These are phyloP conservation scores for Sclerotinia nivalis DNA, from an alignment of 2,329 filamentous ascomycete genomes.

Conservation along the genomic window DNA sequence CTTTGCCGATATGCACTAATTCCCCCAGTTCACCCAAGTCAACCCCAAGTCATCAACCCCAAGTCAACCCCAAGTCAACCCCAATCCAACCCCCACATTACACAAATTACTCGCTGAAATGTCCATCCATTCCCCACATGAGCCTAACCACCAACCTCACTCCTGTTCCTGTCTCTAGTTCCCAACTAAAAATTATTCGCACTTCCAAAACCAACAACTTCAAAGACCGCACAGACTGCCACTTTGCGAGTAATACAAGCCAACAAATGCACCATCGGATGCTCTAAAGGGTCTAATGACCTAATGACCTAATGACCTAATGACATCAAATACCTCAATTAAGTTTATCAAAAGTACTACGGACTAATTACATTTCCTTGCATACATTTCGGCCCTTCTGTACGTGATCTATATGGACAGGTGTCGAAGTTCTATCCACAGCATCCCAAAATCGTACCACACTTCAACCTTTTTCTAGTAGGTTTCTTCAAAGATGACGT, in stretches of 20 bases:
- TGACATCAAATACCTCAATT: background rate
- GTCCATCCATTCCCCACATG: background rate
- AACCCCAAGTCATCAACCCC: background rate
- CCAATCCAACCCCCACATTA: background rate
- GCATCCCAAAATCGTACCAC: background rate
- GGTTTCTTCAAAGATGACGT: background rate
- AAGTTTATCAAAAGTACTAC: background rate
- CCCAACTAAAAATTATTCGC: too few species aligned
- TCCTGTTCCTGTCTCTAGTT: too few species aligned
- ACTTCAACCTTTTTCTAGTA: background rate
- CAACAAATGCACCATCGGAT: background rate
- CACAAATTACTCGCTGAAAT: background rate
- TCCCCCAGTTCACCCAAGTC: background rate
- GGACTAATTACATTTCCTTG: background rate
- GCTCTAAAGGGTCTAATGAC: background rate
- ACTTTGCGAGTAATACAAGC: too few species aligned
- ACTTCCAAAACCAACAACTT: background rate
- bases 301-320: too few species aligned
- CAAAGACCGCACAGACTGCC: background rate
- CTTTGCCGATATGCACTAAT: background rate
- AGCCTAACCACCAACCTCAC: background rate
- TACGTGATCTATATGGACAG: background rate
- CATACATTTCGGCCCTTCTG: background rate
- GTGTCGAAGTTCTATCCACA: background rate
- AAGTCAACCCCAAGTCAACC: background rate